A percentile compares a stretch with the other conserved stretches of the same genome.
phyloP scores from a whole-genome alignment of 805 yeast genomes.

The Wickerhamiella bombiphila region DNA sequence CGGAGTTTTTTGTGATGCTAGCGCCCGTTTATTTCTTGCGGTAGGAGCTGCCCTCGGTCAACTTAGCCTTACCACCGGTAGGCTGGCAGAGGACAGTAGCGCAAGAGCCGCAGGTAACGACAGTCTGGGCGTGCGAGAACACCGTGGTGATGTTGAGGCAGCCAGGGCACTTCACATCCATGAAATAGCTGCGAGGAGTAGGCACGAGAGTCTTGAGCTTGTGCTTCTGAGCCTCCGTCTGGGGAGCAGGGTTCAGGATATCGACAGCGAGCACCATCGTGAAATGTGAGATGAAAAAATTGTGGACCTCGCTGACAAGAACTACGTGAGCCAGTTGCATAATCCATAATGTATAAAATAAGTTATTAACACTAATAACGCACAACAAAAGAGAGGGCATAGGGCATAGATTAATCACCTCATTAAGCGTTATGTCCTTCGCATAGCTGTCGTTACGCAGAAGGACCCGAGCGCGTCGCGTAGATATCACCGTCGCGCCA shows the following conservation, averaged over 20 bases:
- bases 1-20: not conserved
- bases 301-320: too few species aligned
- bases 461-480: too few species aligned
- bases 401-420: too few species aligned
- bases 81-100: constrained; percentile 97
- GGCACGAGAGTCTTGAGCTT: constrained; percentile 95
- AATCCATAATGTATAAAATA: too few species aligned
- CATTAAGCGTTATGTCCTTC: too few species aligned
- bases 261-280: constrained; percentile 91
- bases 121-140: constrained; percentile 99
- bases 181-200: constrained; percentile 96
- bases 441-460: too few species aligned
- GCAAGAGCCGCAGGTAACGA: constrained; percentile 98
- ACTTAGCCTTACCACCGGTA: constrained; percentile 99
- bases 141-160: constrained; percentile 98
- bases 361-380: too few species aligned
- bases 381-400: too few species aligned
- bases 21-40: constrained; percentile 70
- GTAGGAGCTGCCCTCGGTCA: constrained; percentile 99
- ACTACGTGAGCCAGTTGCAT: too few species aligned
- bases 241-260: constrained; percentile 95
- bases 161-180: constrained; percentile 99
- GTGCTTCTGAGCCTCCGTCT: constrained; percentile 92
- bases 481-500: too few species aligned
- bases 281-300: constrained; percentile 3